Evolutionary conservation across 2,329 filamentous ascomycete genomes (phyloP), one percentile per base, ranked within the genome.

Genomic region (Aspergillus pseudotamarii): DNA sequence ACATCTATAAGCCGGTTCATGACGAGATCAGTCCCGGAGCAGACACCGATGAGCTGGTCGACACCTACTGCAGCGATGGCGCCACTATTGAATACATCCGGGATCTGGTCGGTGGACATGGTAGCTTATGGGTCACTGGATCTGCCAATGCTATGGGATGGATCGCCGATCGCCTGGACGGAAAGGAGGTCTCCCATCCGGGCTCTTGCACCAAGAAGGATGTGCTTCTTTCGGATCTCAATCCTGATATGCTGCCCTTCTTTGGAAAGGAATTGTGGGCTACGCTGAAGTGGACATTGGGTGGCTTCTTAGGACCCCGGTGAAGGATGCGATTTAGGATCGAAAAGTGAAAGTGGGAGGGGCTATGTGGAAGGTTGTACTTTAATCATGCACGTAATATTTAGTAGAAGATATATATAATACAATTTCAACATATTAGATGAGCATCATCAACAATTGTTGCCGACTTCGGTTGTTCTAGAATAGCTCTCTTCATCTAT

Each of bases 21-120:
- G 75, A 77, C 62, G 73, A 76, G 57, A 67, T 76, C 21, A 71
- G 68, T 26, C 64, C 69, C 3, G 59, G 73, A 0, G 63, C 51
- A 4, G 69, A 73, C 53, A 73, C 71, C 5, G 72, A 75, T 64
- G 60, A 61, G 3, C 54, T 75, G 41, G 66, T 75, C 1, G 51
- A 66, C 19, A 65, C 63, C 6, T 55, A 55, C 51, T 55, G 51
- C 51, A 9, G 12, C 10, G 14, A 30, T 19, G 51, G 51, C 26
- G 68, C 66, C 19, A 64, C 19, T 14, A 57, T 66, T 19, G 50
- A 63, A 54, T 73, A 72, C 54, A 38, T 11, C 32, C 51, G 51
- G 3, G 51, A 55, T 11, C 23, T 55, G 51, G 32, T 26, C 28
- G 51, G 51, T 6, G 34, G 32, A 5, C 51, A 55, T 28, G 32